Base-by-base conservation (phyloP, 768 basidiomycete species). In the Lactifluus subvellereus region DNA sequence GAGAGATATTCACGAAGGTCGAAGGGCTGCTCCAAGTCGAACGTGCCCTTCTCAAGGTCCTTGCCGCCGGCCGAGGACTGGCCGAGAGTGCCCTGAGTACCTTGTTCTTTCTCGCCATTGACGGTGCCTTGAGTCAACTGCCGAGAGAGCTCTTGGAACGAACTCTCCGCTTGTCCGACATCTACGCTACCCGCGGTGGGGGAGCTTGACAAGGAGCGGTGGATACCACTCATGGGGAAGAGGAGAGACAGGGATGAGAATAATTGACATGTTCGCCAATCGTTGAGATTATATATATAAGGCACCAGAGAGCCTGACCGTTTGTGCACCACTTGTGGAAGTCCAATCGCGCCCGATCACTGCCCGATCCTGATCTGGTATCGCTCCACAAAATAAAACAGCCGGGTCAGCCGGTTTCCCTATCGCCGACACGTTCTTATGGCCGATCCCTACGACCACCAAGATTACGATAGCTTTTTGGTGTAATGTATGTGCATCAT, bases 1-100 rank as follows among this genome's bases (percentile, higher is more conserved):
- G 82, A 75, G 50, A 91, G 78, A 67, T 89, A 90, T 64, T 88
- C 87, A 6, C 80, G 81, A 20, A 91, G 82, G 71, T 89, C 83
- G 66, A 90, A 91, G 0, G 70, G 49, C 7, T 74, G 72, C 4
- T 72, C 72, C n/a, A 59, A 70, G 14, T 71, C 79, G 60, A 78
- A 77, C 11, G 73, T 49, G 42, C 79, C 84, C 62, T 79, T 77
- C 62, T 78, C 79, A 22, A 76, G 57, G 52, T 79, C 80, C 7
- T 43, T 20, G 6, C 27, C 30, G 6, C 27, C 18, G 9, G 10
- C n/a, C 11, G 37, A 6, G 11, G 16, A 7, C 1, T 6, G 32
- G 16, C 22, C 32, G 32, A 14, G 54, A 11, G 64, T 6, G 6
- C n/a, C 33, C 2, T 27, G 37, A 2, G n/a, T 13, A 4, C 38